Base-by-base conservation (phyloP, 2,329 filamentous ascomycete genomes). In the Scleromitrula shiraiana region DNA sequence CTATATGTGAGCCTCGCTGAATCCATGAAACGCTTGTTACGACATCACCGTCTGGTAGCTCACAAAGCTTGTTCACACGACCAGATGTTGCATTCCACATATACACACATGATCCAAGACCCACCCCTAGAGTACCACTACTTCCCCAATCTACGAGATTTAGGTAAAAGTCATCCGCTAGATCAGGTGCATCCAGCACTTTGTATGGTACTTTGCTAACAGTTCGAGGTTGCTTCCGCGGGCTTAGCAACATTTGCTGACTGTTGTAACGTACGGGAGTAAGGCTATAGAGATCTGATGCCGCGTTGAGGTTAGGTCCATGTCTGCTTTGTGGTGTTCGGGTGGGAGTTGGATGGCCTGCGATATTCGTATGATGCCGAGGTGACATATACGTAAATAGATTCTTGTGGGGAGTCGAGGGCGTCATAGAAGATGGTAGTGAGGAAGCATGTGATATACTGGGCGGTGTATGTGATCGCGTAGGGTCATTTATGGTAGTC, bases 11-110 rank as follows among this genome's bases (percentile, higher is more conserved):
- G 30, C 93, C 93, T 70, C 93, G 83, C 68, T 98, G 93, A 59
- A 98, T 98, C 93, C 93, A 98, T 49, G 85, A 94, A 9, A 98
- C 93, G 59, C 90, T 96, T 2, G 93, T 98, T 1, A 98, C 91
- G 0, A 83, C 90, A 63, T 98, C 93, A n/a, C n/a, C n/a, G 59
- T 95, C 90, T 55, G 87, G 83, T 10, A 97, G 72, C 38, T 94
- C 91, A 67, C 93, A 97, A 8, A 98, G 76, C 67, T 94, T 95
- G 52, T 89, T 95, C 2, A 98, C 93, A 55, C 86, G 80, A 53
- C 91, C 93, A 7, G 85, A 85, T 57, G 88, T 82, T 4, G 90
- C 93, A 64, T 96, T 95, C 93, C 93, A 98, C 81, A 97, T 93
- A 64, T 97, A 98, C 5, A 98, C 93, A 57, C 88, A 94, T 15